Evolutionary conservation across 1,139 yeast species (phyloP).

Genomic region (Candida tunisiensis): DNA sequence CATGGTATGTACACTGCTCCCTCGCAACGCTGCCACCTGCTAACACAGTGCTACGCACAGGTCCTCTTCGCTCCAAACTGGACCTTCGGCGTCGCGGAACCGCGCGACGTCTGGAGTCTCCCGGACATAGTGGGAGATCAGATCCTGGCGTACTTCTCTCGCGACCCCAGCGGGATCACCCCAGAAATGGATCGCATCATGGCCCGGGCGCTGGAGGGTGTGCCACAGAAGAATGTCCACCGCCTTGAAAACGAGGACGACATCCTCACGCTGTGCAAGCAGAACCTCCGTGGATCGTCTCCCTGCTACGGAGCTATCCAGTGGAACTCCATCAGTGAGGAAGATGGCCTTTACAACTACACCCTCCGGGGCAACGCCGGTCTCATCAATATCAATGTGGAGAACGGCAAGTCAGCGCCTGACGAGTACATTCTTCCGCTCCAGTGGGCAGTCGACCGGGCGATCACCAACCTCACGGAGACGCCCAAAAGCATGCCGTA

Average conservation of each 20-base stretch:
- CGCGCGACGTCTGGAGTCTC: constrained; percentile 10
- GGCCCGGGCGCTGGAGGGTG: constrained; percentile 12
- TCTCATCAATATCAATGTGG: constrained; percentile 10
- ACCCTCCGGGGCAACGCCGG: constrained; percentile 21
- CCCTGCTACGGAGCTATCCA: constrained; percentile 19
- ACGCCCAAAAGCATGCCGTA: constrained; percentile 16
- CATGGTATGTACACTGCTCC: constrained; percentile 10
- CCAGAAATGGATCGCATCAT: constrained; percentile 14
- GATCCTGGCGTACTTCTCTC: constrained; percentile 14
- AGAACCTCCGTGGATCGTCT: constrained; percentile 17
- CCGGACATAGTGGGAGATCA: constrained; percentile 10
- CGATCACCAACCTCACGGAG: constrained; percentile 13
- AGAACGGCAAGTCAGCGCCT: constrained; percentile 10
- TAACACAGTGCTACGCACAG: constrained; percentile 13
- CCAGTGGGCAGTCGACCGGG: constrained; percentile 22
- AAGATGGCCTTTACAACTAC: constrained; percentile 14
- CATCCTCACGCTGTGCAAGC: constrained; percentile 13
- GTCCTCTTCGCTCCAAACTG: constrained; percentile 16
- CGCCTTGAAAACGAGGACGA: constrained; percentile 11
- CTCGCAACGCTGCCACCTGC: neutral
- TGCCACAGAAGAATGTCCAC: constrained; percentile 12
- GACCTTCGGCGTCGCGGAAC: constrained; percentile 16
- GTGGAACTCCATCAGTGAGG: constrained; percentile 14
- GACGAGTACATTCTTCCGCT: constrained; percentile 17
- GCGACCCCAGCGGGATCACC: constrained; percentile 7